A percentile compares a stretch with the other conserved stretches of the same genome.
These are phyloP conservation scores for Daldinia eschscholtzii DNA, from an alignment of 2,329 filamentous ascomycete genomes.

Conservation along the genomic window DNA sequence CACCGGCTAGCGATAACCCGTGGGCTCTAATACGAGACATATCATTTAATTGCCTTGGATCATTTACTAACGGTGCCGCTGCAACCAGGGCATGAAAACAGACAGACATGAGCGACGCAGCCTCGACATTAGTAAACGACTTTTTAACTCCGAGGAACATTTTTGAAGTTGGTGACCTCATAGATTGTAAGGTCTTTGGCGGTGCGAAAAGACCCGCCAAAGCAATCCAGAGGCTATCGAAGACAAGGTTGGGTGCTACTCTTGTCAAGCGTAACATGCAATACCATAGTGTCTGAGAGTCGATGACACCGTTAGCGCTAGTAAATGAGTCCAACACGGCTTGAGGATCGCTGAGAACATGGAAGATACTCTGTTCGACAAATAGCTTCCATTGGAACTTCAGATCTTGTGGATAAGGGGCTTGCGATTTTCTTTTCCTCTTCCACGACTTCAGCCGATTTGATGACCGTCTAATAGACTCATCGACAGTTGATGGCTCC, in stretches of 20 bases:
- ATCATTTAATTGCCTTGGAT: conserved; percentile 65
- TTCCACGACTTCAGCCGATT: conserved; percentile 52
- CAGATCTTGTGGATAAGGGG: conserved; percentile 51
- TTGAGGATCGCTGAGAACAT: conserved; percentile 70
- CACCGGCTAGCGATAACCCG: conserved; percentile 63
- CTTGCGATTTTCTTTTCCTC: conserved; percentile 51
- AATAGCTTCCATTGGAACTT: conserved; percentile 70
- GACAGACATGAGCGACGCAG: conserved; percentile 68
- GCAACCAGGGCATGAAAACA: conserved; percentile 74
- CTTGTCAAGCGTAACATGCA: conserved; percentile 71
- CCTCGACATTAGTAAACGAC: conserved; percentile 62
- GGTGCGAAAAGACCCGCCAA: conserved; percentile 70
- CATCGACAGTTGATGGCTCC: conserved; percentile 55
- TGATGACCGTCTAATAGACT: conserved; percentile 47
- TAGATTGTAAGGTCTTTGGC: conserved; percentile 60
- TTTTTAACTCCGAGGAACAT: conserved; percentile 54
- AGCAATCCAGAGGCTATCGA: conserved; percentile 74
- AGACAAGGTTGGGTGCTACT: conserved; percentile 68
- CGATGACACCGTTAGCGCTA: conserved; percentile 63
- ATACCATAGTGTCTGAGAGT: conserved; percentile 73
- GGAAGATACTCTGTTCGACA: conserved; percentile 73
- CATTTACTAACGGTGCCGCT: conserved; percentile 64
- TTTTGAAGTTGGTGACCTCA: conserved; percentile 56
- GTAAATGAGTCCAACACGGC: conserved; percentile 70
- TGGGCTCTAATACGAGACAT: conserved; percentile 71